These are phyloP conservation scores for Magnolia changhungtana DNA, from an alignment of 164 flowering plant genomes.

Conservation along the genomic window DNA sequence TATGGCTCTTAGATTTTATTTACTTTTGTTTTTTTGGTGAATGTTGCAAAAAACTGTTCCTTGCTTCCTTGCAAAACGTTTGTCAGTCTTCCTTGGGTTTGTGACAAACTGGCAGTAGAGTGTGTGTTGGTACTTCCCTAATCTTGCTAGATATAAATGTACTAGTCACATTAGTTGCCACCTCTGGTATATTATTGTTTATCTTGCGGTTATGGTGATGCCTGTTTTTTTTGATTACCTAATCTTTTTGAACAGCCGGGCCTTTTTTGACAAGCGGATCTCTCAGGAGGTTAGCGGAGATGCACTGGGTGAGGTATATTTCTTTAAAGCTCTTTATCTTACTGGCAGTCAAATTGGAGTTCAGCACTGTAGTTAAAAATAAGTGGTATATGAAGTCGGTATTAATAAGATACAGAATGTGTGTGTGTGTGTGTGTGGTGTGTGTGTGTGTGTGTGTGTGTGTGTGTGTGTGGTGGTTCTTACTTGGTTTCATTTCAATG, in stretches of 20 bases:
- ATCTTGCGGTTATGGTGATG: not conserved
- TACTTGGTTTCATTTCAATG: too few relatives aligned
- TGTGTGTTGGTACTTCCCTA: too few relatives aligned
- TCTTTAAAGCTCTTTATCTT: not conserved
- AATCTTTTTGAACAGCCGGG: slow-evolving; percentile 22
- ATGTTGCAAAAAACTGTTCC: not conserved
- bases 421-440: too few relatives aligned
- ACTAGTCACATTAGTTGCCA: not conserved
- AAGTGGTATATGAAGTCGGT: not conserved
- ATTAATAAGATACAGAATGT: not conserved
- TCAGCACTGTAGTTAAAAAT: too few relatives aligned
- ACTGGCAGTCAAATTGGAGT: too few relatives aligned
- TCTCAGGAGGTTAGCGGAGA: slow-evolving; percentile 46
- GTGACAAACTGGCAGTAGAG: not conserved
- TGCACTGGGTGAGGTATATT: slow-evolving; percentile 40
- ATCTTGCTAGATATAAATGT: too few relatives aligned
- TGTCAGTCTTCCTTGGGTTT: not conserved
- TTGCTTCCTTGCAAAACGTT: not conserved
- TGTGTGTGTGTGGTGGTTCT: too few relatives aligned
- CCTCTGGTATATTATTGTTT: not conserved
- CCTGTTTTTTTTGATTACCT: too few relatives aligned
- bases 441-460: too few relatives aligned
- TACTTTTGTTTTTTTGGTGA: too few relatives aligned
- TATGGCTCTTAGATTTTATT: too few relatives aligned
- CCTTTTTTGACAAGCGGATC: slow-evolving; percentile 44